Evolutionary conservation across 2,329 filamentous ascomycete genomes (phyloP), one percentile per base, ranked within the genome.

Genomic region (Cordyceps farinosa): DNA sequence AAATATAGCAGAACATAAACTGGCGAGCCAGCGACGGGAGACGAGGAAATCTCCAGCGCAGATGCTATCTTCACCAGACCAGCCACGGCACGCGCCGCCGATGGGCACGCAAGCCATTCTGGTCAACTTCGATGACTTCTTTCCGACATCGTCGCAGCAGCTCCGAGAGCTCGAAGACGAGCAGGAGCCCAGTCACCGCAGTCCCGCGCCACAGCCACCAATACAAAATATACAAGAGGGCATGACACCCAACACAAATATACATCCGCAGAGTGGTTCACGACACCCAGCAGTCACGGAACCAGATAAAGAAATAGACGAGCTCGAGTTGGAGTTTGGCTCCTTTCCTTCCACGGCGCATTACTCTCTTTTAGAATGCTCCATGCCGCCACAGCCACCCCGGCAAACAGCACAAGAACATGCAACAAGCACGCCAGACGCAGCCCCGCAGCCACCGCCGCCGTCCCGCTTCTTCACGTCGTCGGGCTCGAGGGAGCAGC

Each of bases 111-210:
- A 85, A 65, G 74, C 78, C 9, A 84, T 86, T n/a, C 72, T 85
- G 9, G 72, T 77, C 47, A 76, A 83, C 64, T 68, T 82, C 8
- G 82, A 84, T 45, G 82, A 84, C 61, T 79, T 85, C 65, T 82
- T 85, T 51, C 83, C 83, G 0, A 82, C 79, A n/a, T 77, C 82
- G 0, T 84, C 82, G 0, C 84, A 87, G 67, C 81, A 85, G 69
- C 76, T 78, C 7, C 76, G 79, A 22, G 84, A 87, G 69, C 71
- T 87, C 2, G 79, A 80, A 38, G 77, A 81, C 65, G 69, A 74
- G 66, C 30, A 29, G 17, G 54, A 47, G 47, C 5, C 32, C 1
- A 48, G 30, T 10, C 29, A 54, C 11, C 29, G 29, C 17, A 8
- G 30, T 1, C 13, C 9, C 10, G 10, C 13, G 11, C 27, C 27